Evolutionary conservation across 2,329 filamentous ascomycete species (phyloP).

Genomic region (Sarocladium brachiariae): DNA sequence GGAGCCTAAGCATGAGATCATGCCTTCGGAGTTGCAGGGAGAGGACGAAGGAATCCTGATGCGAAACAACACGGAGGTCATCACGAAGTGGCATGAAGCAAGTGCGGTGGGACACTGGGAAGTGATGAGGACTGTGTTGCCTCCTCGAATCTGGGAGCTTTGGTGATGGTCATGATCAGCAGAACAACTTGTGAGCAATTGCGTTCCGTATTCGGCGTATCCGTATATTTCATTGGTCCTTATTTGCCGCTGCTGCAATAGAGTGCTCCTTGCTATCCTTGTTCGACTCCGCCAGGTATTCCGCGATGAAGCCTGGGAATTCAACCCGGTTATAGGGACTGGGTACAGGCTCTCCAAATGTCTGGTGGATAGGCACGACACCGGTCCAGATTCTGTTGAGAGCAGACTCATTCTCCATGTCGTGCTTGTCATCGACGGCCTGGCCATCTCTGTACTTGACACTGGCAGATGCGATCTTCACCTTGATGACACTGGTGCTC

Average conservation of each 20-base stretch:
- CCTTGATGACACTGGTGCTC: constrained; percentile 64
- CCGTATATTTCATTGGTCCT: constrained; percentile 1
- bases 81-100: constrained; percentile 65
- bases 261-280: constrained; percentile 22
- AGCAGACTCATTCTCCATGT: constrained; percentile 37
- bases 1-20: constrained; percentile 64
- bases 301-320: constrained; percentile 55
- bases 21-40: constrained; percentile 35
- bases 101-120: constrained; percentile 83
- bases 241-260: constrained; percentile 20
- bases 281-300: constrained; percentile 34
- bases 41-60: constrained; percentile 47
- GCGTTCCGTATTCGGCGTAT: too few relatives aligned
- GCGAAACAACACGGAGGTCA: constrained; percentile 55
- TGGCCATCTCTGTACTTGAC: constrained; percentile 65
- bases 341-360: constrained; percentile 56
- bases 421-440: constrained; percentile 47
- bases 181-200: too few relatives aligned
- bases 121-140: constrained; percentile 83
- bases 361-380: constrained; percentile 55
- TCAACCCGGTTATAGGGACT: constrained; percentile 52
- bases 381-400: constrained; percentile 46
- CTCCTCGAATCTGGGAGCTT: constrained; percentile 72
- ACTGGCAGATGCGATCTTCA: constrained; percentile 63
- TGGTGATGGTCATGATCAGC: constrained; percentile 61